Base-by-base conservation (phyloP, 192 early-diverging fungal genomes). In the Coemansia sp. region DNA sequence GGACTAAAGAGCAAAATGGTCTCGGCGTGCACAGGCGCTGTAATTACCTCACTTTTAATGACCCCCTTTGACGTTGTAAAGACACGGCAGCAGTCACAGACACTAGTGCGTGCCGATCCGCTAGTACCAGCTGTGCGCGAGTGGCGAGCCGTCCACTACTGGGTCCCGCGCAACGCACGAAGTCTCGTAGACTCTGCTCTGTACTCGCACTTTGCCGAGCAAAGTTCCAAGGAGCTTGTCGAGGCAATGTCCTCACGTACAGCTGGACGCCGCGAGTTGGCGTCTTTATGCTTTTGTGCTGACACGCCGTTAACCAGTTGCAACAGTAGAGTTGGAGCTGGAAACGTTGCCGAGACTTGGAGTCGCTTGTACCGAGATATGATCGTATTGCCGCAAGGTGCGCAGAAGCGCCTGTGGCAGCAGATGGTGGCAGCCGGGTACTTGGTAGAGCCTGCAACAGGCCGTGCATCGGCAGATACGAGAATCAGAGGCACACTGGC, bases 21-120 rank as follows among this genome's bases (percentile, higher is more conserved):
- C 21, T 94, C 96, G 11, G 96, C 96, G 5, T 91, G 92, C 67
- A 69, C 80, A 3, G 96, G 96, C 3, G 92, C 94, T 3, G 74
- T 96, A 0, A 50, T 95, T 30, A 95, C 95, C 6, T 94, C 93
- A 14, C 72, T 94, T 6, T 76, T 82, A 32, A 77, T 82, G 79
- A 82, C 77, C 14, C 67, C 72, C 55, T 74, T 82, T 40, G 64
- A 85, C 69, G 42, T 74, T 26, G 66, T 76, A 16, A 68, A 66
- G 47, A 72, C 69, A 33, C 62, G 70, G n/a, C 74, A 74, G 64
- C 71, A 72, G 67, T 72, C 66, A n/a, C 66, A 60, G 16, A 74
- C 75, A 5, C 72, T 82, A 8, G 63, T 71, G n/a, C 70, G 66
- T 4, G 44, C 67, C 35, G 67, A 82, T n/a, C 21, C 71, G 16